Evolutionary conservation across 495 filamentous ascomycete species (phyloP).

Genomic region (Patellaria atrata): DNA sequence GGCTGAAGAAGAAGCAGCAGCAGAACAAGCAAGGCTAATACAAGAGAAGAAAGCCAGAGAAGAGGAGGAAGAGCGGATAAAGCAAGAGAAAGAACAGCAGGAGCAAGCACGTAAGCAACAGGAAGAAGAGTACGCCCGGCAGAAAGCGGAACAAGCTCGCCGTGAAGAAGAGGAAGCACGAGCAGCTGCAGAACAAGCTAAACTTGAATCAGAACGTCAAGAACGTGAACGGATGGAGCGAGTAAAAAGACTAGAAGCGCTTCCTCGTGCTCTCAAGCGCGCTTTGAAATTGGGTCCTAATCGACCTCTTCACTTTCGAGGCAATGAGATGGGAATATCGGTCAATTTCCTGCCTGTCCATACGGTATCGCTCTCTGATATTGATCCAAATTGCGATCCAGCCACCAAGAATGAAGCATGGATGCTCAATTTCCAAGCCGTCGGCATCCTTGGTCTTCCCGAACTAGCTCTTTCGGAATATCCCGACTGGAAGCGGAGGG

Average conservation of each 20-base stretch:
- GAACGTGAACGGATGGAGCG: conserved; percentile 13
- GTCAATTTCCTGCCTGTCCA: conserved; percentile 20
- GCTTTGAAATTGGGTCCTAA: conserved; percentile 15
- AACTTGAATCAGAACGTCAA: conserved; percentile 14
- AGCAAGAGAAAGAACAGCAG: no score
- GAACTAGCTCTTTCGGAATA: conserved; percentile 18
- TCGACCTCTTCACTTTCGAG: conserved; percentile 16
- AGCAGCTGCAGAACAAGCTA: conserved; percentile 11
- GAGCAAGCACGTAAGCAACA: conserved; percentile 12
- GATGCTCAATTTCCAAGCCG: conserved; percentile 24
- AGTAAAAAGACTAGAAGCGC: conserved; percentile 13
- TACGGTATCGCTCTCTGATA: conserved; percentile 10
- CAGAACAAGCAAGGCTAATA: conserved; percentile 3
- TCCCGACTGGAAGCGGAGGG: conserved; percentile 12
- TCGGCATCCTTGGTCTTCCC: conserved; percentile 23
- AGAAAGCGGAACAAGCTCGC: conserved; percentile 9
- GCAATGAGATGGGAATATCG: conserved; percentile 20
- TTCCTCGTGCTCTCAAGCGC: conserved; percentile 15
- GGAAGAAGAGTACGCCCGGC: conserved; percentile 16
- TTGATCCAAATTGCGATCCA: conserved; percentile 4
- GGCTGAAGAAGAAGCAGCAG: conserved; percentile 7
- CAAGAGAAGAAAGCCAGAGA: conserved; percentile 13
- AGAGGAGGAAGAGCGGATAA: conserved; percentile 11
- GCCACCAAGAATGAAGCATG: conserved; percentile 7
- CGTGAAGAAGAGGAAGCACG: conserved; percentile 18